Conservation (phyloP, 1,284 basidiomycete genomes). For the Sporisorium exsertum region DNA sequence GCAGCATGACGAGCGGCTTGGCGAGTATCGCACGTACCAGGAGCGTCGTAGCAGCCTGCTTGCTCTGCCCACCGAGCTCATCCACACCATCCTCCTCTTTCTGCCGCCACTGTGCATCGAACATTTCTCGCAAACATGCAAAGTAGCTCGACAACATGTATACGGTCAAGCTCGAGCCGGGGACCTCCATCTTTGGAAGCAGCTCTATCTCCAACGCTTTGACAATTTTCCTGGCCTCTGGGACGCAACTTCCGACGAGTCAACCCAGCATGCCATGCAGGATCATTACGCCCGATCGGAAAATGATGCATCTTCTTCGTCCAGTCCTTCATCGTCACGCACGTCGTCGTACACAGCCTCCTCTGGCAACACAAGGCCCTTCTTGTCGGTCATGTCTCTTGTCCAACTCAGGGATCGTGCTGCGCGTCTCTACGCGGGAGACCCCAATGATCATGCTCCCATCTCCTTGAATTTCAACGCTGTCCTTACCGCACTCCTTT, state of each 20-base stretch:
- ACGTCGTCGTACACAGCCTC: neutral
- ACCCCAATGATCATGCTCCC: constrained; percentile 15
- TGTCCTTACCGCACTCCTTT: constrained; percentile 37
- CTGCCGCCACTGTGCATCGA: constrained; percentile 43
- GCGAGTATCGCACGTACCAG: neutral
- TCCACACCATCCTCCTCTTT: constrained; percentile 33
- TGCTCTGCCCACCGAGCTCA: constrained; percentile 38
- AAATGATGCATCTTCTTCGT: constrained; percentile 1
- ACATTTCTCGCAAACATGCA: constrained; percentile 47
- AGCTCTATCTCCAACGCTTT: constrained; percentile 40
- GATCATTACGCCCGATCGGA: neutral
- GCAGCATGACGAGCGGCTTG: neutral
- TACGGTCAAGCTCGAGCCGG: constrained; percentile 23
- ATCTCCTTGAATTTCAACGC: constrained; percentile 36
- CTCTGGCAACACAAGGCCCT: neutral
- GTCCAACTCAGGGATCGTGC: constrained; percentile 47
- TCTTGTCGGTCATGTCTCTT: constrained; percentile 34
- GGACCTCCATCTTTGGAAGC: constrained; percentile 42
- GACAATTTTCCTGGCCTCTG: constrained; percentile 25
- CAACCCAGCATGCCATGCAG: neutral
- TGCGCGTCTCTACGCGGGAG: constrained; percentile 20
- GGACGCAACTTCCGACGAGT: constrained; percentile 2
- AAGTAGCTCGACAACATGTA: constrained; percentile 36
- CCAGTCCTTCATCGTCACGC: constrained; percentile 12
- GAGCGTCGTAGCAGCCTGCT: constrained; percentile 18